Percentiles rank a stretch among this genome's conserved stretches.
phyloP scores from a whole-genome alignment of 768 basidiomycete genomes.

The Steccherinum ochraceum region DNA sequence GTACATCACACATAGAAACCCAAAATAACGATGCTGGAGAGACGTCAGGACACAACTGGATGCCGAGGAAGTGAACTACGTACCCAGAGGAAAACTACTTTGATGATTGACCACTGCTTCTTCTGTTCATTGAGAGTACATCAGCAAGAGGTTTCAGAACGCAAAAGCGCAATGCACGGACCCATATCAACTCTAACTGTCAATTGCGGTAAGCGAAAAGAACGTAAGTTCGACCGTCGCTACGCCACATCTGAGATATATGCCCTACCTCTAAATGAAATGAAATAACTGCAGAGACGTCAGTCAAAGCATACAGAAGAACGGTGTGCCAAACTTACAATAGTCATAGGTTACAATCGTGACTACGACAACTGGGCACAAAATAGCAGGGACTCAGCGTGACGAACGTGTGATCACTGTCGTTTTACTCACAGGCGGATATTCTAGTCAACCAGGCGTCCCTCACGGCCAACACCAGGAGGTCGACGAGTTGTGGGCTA shows the following conservation, averaged over 20 bases:
- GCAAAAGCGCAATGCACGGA: constrained; percentile 4
- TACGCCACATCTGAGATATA: background rate
- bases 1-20: constrained; percentile 21
- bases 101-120: constrained; percentile 25
- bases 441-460: constrained; percentile 2
- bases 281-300: constrained; percentile 11
- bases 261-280: constrained; percentile 10
- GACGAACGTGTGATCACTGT: background rate
- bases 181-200: constrained; percentile 20
- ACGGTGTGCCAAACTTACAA: constrained; percentile 5
- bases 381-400: background rate
- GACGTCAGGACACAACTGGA: background rate
- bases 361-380: constrained; percentile 12
- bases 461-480: background rate
- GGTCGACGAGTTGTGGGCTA: background rate
- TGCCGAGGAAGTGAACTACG: constrained; percentile 1
- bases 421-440: constrained; percentile 4
- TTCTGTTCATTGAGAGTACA: constrained; percentile 10
- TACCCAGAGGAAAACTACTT: constrained; percentile 23
- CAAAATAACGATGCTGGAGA: constrained; percentile 24
- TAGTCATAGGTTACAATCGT: constrained; percentile 19
- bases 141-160: background rate
- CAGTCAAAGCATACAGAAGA: background rate
- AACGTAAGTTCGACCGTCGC: too few relatives aligned
- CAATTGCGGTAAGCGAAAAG: too few relatives aligned